These are phyloP conservation scores for Gaertneriomyces sp. DNA, from an alignment of 192 early-diverging fungal species.

Conservation along the genomic window DNA sequence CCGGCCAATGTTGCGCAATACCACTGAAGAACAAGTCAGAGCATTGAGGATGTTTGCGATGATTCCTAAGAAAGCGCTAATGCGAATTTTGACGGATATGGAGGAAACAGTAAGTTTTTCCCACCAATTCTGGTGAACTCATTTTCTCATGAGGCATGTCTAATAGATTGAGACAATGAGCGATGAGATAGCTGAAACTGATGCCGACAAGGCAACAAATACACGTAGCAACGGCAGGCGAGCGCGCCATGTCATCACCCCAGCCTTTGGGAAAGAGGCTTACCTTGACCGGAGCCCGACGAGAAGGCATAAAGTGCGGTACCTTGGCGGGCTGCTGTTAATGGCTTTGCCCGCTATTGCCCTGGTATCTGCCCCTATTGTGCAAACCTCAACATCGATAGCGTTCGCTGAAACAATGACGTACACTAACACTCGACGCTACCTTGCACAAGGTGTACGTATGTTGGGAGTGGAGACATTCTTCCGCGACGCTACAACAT, in stretches of 20 bases:
- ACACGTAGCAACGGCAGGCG: not conserved
- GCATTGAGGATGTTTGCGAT: slow-evolving; percentile 20
- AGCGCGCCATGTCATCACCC: slow-evolving; percentile 3
- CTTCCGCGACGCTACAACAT: slow-evolving; percentile 13
- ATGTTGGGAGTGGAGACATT: slow-evolving; percentile 13
- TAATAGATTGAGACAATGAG: slow-evolving; percentile 18
- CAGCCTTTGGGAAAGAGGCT: slow-evolving; percentile 6
- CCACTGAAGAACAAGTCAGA: slow-evolving; percentile 23
- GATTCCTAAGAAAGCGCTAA: slow-evolving; percentile 20
- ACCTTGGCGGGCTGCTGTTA: slow-evolving; percentile 3
- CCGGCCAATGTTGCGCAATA: slow-evolving; percentile 20
- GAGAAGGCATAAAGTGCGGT: slow-evolving; percentile 18
- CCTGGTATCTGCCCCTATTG: slow-evolving; percentile 17
- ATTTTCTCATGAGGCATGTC: not conserved
- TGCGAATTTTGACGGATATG: slow-evolving; percentile 25
- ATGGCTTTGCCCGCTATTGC: slow-evolving; percentile 10
- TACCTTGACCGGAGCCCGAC: slow-evolving; percentile 2
- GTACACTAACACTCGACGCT: slow-evolving; percentile 16
- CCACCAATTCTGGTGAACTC: not conserved
- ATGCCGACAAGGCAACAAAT: not conserved
- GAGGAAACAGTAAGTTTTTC: slow-evolving; percentile 21
- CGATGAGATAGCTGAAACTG: slow-evolving; percentile 22
- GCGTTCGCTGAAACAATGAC: slow-evolving; percentile 23
- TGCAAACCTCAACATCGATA: slow-evolving; percentile 13
- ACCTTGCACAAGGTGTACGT: slow-evolving; percentile 4